These are phyloP conservation scores for Boechera divaricarpa DNA, from an alignment of 345 rosid species.

Conservation along the genomic window DNA sequence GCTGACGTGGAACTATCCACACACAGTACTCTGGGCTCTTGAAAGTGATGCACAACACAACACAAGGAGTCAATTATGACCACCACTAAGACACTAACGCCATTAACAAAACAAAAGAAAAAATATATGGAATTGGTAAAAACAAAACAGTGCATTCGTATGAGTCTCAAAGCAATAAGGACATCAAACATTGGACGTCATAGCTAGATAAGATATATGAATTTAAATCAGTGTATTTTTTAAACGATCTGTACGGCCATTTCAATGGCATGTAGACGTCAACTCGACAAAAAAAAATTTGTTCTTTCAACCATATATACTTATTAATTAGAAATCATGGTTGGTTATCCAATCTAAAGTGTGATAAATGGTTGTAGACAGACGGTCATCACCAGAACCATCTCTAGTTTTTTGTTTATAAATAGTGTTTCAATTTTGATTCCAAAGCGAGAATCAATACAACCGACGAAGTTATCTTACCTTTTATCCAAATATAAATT, in stretches of 20 bases:
- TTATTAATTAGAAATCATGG: no score
- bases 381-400: no score
- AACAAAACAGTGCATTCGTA: background rate
- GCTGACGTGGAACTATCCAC: slow-evolving; percentile 34
- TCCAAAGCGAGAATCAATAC: background rate
- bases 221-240: background rate
- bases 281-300: no score
- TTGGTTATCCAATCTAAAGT: no score
- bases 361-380: no score
- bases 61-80: slow-evolving; percentile 9
- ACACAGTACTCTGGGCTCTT: background rate
- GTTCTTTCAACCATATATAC: no score
- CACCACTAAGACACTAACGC: background rate
- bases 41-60: background rate
- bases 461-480: background rate
- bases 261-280: background rate
- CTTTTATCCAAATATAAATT: background rate
- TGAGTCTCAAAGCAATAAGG: slow-evolving; percentile 1
- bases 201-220: background rate
- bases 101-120: background rate
- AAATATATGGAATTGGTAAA: background rate
- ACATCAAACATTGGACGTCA: background rate
- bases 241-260: background rate
- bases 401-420: no score
- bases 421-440: background rate